Conservation (phyloP, 257 asterid genomes). For the Solanum pinnatisectum region DNA sequence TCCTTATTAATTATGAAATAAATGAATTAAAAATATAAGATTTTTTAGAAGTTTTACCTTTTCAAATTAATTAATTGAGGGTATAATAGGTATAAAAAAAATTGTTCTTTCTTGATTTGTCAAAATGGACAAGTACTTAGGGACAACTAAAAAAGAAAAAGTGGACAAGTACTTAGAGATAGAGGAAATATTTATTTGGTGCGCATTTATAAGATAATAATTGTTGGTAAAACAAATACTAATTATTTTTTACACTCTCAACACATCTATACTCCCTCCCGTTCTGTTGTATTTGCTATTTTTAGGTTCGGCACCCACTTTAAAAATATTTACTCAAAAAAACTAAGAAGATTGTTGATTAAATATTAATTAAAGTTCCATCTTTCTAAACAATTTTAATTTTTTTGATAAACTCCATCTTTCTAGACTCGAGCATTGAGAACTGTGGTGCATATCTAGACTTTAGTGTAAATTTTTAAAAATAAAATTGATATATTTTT, state of each 20-base stretch:
- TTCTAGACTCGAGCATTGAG: not conserved
- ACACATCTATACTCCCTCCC: not conserved
- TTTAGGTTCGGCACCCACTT: not conserved
- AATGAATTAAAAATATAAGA: too few species aligned
- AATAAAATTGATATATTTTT: not conserved
- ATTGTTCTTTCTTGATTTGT: too few species aligned
- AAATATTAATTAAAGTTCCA: not conserved
- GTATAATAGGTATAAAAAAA: too few species aligned
- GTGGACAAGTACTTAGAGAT: too few species aligned
- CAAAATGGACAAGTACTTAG: too few species aligned
- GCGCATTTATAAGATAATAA: too few species aligned
- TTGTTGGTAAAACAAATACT: not conserved
- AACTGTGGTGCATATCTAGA: not conserved
- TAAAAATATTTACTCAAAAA: not conserved
- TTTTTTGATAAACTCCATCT: not conserved
- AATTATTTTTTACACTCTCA: not conserved
- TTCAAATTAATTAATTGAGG: too few species aligned
- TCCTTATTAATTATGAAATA: too few species aligned
- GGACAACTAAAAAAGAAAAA: too few species aligned
- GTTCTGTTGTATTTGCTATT: not conserved
- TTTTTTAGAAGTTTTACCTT: too few species aligned
- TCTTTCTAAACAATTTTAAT: not conserved
- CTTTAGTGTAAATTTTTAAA: not conserved
- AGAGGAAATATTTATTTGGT: too few species aligned
- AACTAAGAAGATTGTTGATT: not conserved